These are phyloP conservation scores for Globisporangium viniferum DNA, from an alignment of 352 stramenopile genomes.

Conservation along the genomic window DNA sequence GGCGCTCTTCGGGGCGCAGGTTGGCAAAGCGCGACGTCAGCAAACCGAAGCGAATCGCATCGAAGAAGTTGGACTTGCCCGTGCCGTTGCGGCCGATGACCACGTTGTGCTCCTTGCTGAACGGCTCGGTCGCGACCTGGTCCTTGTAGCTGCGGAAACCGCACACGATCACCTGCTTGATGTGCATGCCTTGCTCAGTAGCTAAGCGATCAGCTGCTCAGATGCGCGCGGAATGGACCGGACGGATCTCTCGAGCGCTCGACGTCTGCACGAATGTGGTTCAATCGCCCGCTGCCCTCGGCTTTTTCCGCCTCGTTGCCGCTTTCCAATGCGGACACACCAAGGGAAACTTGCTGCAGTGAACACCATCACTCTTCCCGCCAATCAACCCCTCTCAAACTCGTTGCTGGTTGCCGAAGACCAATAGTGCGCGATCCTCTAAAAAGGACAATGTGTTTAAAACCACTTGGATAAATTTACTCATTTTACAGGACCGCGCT, in stretches of 20 bases:
- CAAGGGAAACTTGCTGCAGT: not conserved
- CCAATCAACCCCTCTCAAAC: conserved; percentile 10
- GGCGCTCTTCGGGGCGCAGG: conserved; percentile 89
- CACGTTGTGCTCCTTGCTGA: conserved; percentile 95
- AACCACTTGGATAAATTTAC: not conserved
- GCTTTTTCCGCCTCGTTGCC: not conserved
- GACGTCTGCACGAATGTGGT: not conserved
- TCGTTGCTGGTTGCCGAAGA: conserved; percentile 15
- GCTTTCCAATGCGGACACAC: not conserved
- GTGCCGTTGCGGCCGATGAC: conserved; percentile 98
- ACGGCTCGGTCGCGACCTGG: conserved; percentile 86
- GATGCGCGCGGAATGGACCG: not conserved
- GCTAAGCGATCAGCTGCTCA: not conserved
- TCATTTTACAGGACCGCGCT: not conserved
- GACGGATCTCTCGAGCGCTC: not conserved
- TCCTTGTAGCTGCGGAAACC: conserved; percentile 96
- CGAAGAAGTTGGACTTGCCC: conserved; percentile 99
- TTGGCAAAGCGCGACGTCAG: conserved; percentile 91
- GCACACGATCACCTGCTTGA: conserved; percentile 95
- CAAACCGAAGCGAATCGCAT: conserved; percentile 99
- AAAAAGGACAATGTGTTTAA: not conserved
- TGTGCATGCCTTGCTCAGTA: conserved; percentile 80
- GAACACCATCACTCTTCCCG: not conserved
- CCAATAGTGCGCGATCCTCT: conserved; percentile 4
- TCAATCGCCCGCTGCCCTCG: not conserved